phyloP scores from a whole-genome alignment of 164 flowering plant species.

The Umbellularia californica region DNA sequence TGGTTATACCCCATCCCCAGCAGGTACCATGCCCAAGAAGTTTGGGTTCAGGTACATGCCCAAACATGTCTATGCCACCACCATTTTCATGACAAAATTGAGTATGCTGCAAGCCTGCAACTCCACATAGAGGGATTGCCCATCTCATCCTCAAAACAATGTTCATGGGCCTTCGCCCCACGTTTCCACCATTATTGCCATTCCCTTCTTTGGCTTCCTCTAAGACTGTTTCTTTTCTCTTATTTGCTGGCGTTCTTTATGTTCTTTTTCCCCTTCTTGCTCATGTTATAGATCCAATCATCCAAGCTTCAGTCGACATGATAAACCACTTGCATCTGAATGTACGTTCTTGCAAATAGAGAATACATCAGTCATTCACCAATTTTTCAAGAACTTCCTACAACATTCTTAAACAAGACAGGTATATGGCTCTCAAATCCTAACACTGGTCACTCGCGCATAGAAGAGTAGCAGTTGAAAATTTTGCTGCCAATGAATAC shows the following conservation, averaged over 20 bases:
- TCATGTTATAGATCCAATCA: neutral
- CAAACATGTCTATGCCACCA: too few species aligned
- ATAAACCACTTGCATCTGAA: neutral
- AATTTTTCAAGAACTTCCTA: neutral
- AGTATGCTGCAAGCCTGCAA: too few species aligned
- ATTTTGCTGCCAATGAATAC: neutral
- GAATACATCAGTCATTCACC: neutral
- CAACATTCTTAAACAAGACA: neutral
- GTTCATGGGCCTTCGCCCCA: neutral
- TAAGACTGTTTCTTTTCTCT: neutral
- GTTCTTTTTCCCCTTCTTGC: neutral
- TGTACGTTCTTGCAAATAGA: neutral
- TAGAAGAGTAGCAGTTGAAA: too few species aligned
- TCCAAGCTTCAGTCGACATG: neutral
- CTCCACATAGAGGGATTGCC: neutral
- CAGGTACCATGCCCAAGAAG: too few species aligned
- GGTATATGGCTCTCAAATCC: neutral
- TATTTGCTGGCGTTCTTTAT: neutral
- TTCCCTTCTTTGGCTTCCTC: neutral
- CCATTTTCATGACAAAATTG: too few species aligned
- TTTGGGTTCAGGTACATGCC: too few species aligned
- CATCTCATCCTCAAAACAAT: neutral
- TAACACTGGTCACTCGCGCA: too few species aligned
- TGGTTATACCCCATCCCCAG: too few species aligned
- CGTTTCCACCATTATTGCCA: neutral